Conservation (phyloP, 2,329 filamentous ascomycete species). For the Fusarium redolens region DNA sequence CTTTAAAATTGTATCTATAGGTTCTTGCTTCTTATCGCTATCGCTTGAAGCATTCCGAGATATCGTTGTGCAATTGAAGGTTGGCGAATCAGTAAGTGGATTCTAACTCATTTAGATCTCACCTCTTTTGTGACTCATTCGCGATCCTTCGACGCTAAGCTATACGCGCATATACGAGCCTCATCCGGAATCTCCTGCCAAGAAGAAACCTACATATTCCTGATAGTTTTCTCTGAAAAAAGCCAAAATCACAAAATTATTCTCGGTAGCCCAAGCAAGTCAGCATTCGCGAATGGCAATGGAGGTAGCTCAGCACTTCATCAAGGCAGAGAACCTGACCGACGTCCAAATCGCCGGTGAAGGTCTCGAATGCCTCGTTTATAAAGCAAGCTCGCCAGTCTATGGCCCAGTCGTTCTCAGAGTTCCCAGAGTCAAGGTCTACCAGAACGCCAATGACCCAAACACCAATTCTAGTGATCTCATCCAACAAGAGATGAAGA, state of each 20-base stretch:
- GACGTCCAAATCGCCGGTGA: not conserved
- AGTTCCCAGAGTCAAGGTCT: conserved; percentile 7
- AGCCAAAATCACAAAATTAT: too few species aligned
- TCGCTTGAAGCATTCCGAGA: not conserved
- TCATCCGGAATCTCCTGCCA: not conserved
- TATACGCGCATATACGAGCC: not conserved
- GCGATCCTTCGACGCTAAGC: not conserved
- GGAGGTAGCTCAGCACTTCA: not conserved
- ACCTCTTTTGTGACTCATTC: not conserved
- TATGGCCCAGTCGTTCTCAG: conserved; percentile 9
- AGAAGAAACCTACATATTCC: too few species aligned
- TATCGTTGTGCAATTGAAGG: not conserved
- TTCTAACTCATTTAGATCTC: not conserved
- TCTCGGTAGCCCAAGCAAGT: not conserved
- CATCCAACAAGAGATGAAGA: conserved; percentile 7
- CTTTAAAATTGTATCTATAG: too few species aligned
- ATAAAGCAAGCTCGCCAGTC: not conserved
- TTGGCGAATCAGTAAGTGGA: not conserved
- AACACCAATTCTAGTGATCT: not conserved
- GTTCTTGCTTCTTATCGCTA: too few species aligned
- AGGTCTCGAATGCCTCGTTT: conserved; percentile 21
- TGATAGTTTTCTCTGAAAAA: too few species aligned
- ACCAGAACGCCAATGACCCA: conserved; percentile 7
- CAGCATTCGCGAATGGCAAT: not conserved
- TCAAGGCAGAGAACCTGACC: not conserved